Percentiles rank a stretch among this genome's conserved stretches.
phyloP scores from a whole-genome alignment of 345 rosid species.

The Lepidium didymum region DNA sequence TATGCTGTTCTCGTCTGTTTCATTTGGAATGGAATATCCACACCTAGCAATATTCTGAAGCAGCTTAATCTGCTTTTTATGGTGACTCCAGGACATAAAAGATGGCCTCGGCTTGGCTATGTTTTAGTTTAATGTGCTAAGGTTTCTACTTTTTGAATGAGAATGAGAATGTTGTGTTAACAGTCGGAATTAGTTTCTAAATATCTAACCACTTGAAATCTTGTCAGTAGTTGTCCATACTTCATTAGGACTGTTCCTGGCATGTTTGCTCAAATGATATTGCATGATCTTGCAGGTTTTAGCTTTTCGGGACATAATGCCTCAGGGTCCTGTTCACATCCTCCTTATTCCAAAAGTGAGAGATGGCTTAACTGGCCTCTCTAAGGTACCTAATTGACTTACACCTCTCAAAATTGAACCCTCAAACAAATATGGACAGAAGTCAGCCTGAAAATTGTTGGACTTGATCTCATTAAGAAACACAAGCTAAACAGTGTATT shows the following conservation, averaged over 20 bases:
- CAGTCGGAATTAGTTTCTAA: background rate
- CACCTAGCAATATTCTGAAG: background rate
- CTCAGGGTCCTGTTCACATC: constrained; percentile 85
- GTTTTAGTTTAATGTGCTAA: background rate
- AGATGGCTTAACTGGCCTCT: constrained; percentile 84
- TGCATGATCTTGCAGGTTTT: constrained; percentile 44
- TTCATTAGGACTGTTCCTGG: background rate
- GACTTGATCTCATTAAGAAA: background rate
- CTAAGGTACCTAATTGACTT: constrained; percentile 49
- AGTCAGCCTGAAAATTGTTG: background rate
- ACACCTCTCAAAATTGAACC: background rate
- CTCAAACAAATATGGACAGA: background rate
- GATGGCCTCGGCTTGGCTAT: background rate
- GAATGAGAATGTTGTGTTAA: background rate
- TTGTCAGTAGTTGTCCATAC: background rate
- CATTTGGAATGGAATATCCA: background rate
- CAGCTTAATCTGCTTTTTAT: background rate
- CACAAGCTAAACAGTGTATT: background rate
- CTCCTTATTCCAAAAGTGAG: constrained; percentile 74
- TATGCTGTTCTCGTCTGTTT: background rate
- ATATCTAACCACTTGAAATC: background rate
- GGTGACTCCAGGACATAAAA: background rate
- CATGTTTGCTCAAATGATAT: background rate
- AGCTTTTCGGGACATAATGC: constrained; percentile 79
- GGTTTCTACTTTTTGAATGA: background rate